phyloP scores from a whole-genome alignment of 1,284 basidiomycete species.

The Naganishia albida region DNA sequence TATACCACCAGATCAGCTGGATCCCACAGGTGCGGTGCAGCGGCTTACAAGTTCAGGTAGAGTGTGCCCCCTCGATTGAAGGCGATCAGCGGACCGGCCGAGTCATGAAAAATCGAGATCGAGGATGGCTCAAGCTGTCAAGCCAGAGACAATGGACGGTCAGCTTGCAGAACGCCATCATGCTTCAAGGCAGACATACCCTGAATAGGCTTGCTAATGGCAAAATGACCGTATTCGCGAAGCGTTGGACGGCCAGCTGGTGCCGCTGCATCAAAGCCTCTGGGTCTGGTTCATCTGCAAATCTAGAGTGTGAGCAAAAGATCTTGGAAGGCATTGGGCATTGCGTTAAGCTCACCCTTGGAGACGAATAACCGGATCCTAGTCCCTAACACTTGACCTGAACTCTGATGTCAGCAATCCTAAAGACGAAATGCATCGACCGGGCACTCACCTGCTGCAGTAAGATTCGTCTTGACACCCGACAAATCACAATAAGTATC shows the following conservation, averaged over 20 bases:
- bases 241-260: conserved; percentile 56
- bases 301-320: neutral
- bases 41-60: conserved; percentile 73
- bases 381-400: conserved; percentile 63
- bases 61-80: conserved; percentile 90
- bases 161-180: too few species aligned
- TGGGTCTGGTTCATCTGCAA: conserved; percentile 37
- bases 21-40: too few species aligned
- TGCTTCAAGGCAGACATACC: conserved; percentile 37
- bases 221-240: conserved; percentile 63
- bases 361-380: conserved; percentile 67
- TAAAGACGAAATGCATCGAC: conserved; percentile 1
- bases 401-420: neutral
- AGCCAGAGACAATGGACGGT: too few species aligned
- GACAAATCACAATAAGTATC: conserved; percentile 81
- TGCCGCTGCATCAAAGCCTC: conserved; percentile 38
- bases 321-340: neutral
- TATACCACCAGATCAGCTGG: conserved; percentile 24
- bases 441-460: conserved; percentile 59
- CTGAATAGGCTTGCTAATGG: conserved; percentile 47
- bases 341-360: conserved; percentile 57
- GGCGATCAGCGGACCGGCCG: conserved; percentile 77
- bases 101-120: conserved; percentile 85
- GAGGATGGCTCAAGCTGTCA: conserved; percentile 58
- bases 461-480: conserved; percentile 66